Conservation (phyloP, 1,284 basidiomycete species). For the Coniferiporia weirii region DNA sequence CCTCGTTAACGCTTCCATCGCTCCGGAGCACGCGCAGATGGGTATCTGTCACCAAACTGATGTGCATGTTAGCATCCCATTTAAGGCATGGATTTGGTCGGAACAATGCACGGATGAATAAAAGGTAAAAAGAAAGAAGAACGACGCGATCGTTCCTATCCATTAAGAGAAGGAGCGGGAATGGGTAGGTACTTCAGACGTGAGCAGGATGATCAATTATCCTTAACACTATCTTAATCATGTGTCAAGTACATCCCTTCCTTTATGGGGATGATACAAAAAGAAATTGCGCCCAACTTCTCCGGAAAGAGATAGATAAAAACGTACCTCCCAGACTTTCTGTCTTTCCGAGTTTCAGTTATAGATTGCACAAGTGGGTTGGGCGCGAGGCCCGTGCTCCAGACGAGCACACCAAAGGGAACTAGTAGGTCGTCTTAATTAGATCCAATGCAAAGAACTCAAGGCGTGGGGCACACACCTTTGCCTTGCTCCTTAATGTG, state of each 20-base stretch:
- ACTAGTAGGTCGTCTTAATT: slow-evolving; percentile 35
- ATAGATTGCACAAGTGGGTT: slow-evolving; percentile 72
- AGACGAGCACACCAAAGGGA: slow-evolving; percentile 78
- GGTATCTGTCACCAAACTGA: slow-evolving; percentile 56
- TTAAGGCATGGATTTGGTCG: neutral
- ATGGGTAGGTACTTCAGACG: too few species aligned
- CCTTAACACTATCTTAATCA: too few species aligned
- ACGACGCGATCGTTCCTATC: neutral
- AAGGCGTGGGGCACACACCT: slow-evolving; percentile 28
- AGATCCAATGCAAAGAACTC: neutral
- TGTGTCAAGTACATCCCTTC: too few species aligned
- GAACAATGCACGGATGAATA: neutral
- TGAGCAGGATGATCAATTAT: too few species aligned
- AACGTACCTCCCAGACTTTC: slow-evolving; percentile 52
- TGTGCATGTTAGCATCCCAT: slow-evolving; percentile 16
- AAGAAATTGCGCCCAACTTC: too few species aligned
- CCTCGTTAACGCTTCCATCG: slow-evolving; percentile 53
- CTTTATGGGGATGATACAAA: too few species aligned
- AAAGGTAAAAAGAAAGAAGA: neutral
- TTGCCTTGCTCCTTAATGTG: slow-evolving; percentile 62
- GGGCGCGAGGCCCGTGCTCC: slow-evolving; percentile 80
- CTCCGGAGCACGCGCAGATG: slow-evolving; percentile 54
- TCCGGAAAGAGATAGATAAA: slow-evolving; percentile 1
- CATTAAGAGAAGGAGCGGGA: too few species aligned
- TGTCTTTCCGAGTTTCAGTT: slow-evolving; percentile 55